Base-by-base conservation (phyloP, 805 yeast genomes). In the Ogataea haglerorum region DNA sequence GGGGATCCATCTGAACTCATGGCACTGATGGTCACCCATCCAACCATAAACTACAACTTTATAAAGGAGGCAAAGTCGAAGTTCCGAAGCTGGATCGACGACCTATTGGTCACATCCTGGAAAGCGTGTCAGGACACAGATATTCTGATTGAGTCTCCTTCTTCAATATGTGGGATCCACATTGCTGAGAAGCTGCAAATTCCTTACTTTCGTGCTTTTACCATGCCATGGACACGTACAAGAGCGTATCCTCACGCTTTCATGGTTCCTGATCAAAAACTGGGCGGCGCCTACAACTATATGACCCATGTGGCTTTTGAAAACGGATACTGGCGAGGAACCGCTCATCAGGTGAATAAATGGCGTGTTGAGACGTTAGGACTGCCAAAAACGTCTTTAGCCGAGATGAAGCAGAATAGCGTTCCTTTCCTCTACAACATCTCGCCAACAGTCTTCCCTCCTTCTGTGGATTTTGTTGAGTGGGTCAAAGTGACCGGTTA, bases 151-250 rank as follows among this genome's bases (percentile, higher is more conserved):
- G 98, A 91, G 58, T 85, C 95, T n/a, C 98, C 98, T 0, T 84
- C 95, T 2, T 91, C 96, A 0, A 89, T 91, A 90, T 90, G 85
- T 12, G 98, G 98, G 8, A 76, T 90, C 34, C 98, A 91, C 54
- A 85, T 91, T 42, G 96, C 98, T 3, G 98, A 91, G 60, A 95
- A 95, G 1, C 63, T 91, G 43, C 77, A 80, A 15, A 84, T 91
- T 42, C 95, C 98, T 0, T 91, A 91, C 58, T 85, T 86, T 68
- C 72, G 97, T 53, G 97, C 97, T 0, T 91, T 91, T 58, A 91
- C 98, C 0, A 91, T 91, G 98, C 98, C 98, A 0, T 91, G 98
- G 98, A 87, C 97, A 0, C 67, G 95, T 46, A 90, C 98, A 1
- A 72, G 95, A 51, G 95, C 96, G 0, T 91, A 91, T 58, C 97